Percentiles rank a stretch among this genome's conserved stretches.
These are phyloP conservation scores for Botrytis porri DNA, from an alignment of 2,329 filamentous ascomycete species.

Conservation along the genomic window DNA sequence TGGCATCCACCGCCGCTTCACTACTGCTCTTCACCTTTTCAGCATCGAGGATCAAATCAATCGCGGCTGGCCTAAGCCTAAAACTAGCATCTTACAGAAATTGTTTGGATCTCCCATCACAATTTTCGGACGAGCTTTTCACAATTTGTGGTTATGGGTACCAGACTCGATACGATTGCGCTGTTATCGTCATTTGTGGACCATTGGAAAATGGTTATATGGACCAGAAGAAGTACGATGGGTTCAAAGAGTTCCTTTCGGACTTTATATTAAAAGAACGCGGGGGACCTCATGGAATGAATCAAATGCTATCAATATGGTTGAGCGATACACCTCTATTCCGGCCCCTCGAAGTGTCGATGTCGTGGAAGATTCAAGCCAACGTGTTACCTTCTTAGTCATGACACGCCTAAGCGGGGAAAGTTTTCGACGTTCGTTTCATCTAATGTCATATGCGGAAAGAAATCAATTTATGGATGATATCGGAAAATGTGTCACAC, in stretches of 20 bases:
- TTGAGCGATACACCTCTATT: not conserved
- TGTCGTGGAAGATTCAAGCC: not conserved
- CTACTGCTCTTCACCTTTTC: not conserved
- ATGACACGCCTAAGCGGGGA: not conserved
- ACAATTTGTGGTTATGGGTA: not conserved
- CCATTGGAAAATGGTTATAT: not conserved
- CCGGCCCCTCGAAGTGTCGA: not conserved
- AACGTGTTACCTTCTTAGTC: not conserved
- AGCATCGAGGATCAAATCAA: not conserved
- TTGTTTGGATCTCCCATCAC: not conserved
- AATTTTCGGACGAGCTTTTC: not conserved
- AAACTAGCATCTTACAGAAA: not conserved
- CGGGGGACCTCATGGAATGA: not conserved
- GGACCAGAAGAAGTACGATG: not conserved
- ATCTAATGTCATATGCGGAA: slow-evolving; percentile 1
- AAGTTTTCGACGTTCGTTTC: not conserved
- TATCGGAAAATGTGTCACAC: not conserved
- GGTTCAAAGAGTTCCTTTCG: not conserved
- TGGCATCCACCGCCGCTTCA: not conserved
- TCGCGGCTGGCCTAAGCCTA: not conserved
- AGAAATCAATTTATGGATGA: not conserved
- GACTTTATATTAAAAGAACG: not conserved
- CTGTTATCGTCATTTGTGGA: not conserved
- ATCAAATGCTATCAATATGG: slow-evolving; percentile 1
- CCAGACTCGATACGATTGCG: not conserved